Percentiles rank a stretch among this genome's conserved stretches.
Evolutionary conservation across 805 yeast genomes (phyloP).

Genomic region (Wickerhamomyces mucosus): DNA sequence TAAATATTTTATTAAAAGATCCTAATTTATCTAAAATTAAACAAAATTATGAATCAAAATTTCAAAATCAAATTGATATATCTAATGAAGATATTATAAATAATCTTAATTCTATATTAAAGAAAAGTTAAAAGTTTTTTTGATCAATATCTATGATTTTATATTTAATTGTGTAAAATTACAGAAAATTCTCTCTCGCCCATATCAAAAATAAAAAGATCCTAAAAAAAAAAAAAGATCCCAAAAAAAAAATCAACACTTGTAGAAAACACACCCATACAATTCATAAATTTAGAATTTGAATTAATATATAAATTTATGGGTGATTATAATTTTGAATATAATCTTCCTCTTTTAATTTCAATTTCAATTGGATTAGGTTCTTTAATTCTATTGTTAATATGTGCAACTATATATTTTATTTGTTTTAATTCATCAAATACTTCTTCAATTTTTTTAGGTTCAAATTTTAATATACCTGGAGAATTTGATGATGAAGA

Average conservation of each 20-base stretch:
- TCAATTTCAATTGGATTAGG: constrained; percentile 30
- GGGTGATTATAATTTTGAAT: constrained; percentile 14
- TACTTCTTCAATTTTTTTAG: constrained; percentile 20
- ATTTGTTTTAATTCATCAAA: constrained; percentile 20
- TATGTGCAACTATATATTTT: constrained; percentile 21
- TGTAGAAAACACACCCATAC: too few relatives aligned
- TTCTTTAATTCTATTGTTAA: constrained; percentile 22
- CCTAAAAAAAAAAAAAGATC: too few relatives aligned
- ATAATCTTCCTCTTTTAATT: constrained; percentile 27
- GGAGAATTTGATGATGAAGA: constrained; percentile 57
- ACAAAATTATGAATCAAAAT: constrained; percentile 45
- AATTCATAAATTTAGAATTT: too few relatives aligned
- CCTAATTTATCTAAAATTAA: constrained; percentile 70
- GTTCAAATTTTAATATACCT: constrained; percentile 31
- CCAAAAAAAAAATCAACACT: too few relatives aligned
- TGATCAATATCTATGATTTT: too few relatives aligned
- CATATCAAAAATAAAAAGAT: too few relatives aligned
- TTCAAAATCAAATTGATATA: constrained; percentile 34
- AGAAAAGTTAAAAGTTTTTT: too few relatives aligned
- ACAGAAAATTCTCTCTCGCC: too few relatives aligned
- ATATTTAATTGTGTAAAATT: too few relatives aligned
- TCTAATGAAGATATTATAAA: constrained; percentile 51
- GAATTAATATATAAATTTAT: too few relatives aligned
- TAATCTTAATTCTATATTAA: too few relatives aligned
- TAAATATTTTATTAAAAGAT: constrained; percentile 61